Evolutionary conservation across 352 stramenopile species (phyloP).

Genomic region (Pythium folliculosum): DNA sequence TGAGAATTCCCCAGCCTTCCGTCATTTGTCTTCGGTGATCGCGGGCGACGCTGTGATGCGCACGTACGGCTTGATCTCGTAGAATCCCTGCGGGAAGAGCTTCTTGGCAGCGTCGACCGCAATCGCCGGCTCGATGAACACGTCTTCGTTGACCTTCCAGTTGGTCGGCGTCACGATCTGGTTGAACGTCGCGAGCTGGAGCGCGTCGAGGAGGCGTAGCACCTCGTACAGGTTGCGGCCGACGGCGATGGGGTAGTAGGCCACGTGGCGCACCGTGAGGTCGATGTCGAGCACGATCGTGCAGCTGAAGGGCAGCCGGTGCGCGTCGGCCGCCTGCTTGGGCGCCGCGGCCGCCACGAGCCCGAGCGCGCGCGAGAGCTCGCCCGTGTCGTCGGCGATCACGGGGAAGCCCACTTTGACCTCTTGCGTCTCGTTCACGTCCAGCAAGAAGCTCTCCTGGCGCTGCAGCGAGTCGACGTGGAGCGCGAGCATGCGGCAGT

Average conservation of each 20-base stretch:
- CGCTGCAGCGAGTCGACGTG: slow-evolving; percentile 41
- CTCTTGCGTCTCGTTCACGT: slow-evolving; percentile 84
- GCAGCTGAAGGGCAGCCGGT: slow-evolving; percentile 63
- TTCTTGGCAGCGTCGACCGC: slow-evolving; percentile 65
- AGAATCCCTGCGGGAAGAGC: slow-evolving; percentile 78
- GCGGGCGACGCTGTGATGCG: slow-evolving; percentile 73
- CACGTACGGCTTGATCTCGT: slow-evolving; percentile 83
- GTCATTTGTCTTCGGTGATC: slow-evolving; percentile 54
- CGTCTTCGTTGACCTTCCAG: slow-evolving; percentile 86
- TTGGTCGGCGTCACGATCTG: slow-evolving; percentile 82
- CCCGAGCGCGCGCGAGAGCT: slow-evolving; percentile 62
- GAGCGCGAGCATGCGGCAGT: slow-evolving; percentile 62
- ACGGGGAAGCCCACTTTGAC: slow-evolving; percentile 76
- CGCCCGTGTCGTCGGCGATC: slow-evolving; percentile 61
- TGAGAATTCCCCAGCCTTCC: not conserved
- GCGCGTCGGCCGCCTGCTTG: slow-evolving; percentile 49
- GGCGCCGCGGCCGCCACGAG: slow-evolving; percentile 46
- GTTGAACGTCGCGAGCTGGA: slow-evolving; percentile 73
- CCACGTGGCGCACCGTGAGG: slow-evolving; percentile 62
- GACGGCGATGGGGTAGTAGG: slow-evolving; percentile 67
- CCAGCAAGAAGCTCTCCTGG: slow-evolving; percentile 58
- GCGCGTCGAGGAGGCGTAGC: slow-evolving; percentile 64
- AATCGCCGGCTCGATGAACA: slow-evolving; percentile 80
- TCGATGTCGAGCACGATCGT: slow-evolving; percentile 76
- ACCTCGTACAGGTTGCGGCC: slow-evolving; percentile 85